Base-by-base conservation (phyloP, 73 alveolate genomes). In the Blepharisma stoltei region DNA sequence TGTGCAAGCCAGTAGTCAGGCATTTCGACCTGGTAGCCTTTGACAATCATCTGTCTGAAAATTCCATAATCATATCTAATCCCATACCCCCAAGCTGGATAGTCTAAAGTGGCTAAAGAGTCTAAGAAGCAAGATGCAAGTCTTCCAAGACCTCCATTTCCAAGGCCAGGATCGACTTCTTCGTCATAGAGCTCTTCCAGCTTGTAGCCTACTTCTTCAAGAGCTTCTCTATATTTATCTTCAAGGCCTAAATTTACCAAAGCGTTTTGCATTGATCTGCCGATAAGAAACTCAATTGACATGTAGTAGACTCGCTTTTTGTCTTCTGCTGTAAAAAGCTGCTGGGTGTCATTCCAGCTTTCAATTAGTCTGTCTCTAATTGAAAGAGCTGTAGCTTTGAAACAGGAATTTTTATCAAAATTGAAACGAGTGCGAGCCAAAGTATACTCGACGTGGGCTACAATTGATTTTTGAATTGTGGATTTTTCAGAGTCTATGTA, bases 61-160 rank as follows among this genome's bases (percentile, higher is more conserved):
- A 97, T 97, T 53, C 99, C 99, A 78, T 97, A 97, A 86, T 96
- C 97, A 84, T 97, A 97, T 87, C 99, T 92, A 70, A 97, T 94
- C 69, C 99, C 99, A 85, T 97, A 97, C 7, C 99, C 99, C 98
- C 98, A 96, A 25, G 98, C 98, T 43, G 99, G 99, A 38, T 89
- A 83, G 60, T 97, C 95, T 25, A 60, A 37, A 49, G 99, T 96
- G 66, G 99, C 99, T 85, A 97, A 50, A 53, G 99, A 93, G 78
- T 97, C 99, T 68, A 97, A 79, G 92, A 96, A 97, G 89, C 99
- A 97, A 20, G 99, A 99, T 14, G 99, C 99, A 43, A 97, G 90
- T 67, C 99, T 82, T 11, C 90, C 99, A 44, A 97, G 93, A 69
- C 99, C 99, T 43, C 99, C 99, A 81, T 97, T 97, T 32, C 99